These are phyloP conservation scores for Aeminium ludgeri DNA, from an alignment of 495 filamentous ascomycete species.

Conservation along the genomic window DNA sequence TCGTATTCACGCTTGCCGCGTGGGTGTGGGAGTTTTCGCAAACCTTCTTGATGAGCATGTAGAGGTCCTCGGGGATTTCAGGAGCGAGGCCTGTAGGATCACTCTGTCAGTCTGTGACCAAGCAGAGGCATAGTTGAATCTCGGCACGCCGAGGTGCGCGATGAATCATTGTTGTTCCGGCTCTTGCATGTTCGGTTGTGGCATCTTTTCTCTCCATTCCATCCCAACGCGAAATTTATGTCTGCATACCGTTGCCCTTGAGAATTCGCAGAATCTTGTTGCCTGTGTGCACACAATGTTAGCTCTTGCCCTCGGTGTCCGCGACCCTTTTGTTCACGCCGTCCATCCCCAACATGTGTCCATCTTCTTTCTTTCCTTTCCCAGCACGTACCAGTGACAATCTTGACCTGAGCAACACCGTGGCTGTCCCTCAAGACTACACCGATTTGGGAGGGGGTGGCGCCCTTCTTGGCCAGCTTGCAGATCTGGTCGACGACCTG, in stretches of 20 bases:
- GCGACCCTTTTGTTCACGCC: no score
- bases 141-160: no score
- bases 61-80: slow-evolving; percentile 92
- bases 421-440: slow-evolving; percentile 93
- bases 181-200: neutral
- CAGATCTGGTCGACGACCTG: slow-evolving; percentile 97
- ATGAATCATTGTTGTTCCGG: neutral
- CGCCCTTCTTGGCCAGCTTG: slow-evolving; percentile 95
- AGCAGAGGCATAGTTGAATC: slow-evolving; percentile 57
- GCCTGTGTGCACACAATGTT: slow-evolving; percentile 34
- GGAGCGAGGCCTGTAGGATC: slow-evolving; percentile 87
- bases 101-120: slow-evolving; percentile 95
- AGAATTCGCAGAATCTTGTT: slow-evolving; percentile 99
- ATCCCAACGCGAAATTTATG: no score
- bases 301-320: no score
- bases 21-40: neutral
- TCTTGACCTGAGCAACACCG: slow-evolving; percentile 90
- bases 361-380: neutral
- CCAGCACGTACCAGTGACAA: slow-evolving; percentile 67
- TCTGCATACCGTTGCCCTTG: slow-evolving; percentile 69
- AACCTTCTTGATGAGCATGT: slow-evolving; percentile 99
- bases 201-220: slow-evolving; percentile 7
- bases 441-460: slow-evolving; percentile 95
- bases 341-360: neutral
- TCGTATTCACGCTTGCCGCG: neutral